Conservation (phyloP, 148 eudicot genomes). For the Talinum fruticosum region DNA sequence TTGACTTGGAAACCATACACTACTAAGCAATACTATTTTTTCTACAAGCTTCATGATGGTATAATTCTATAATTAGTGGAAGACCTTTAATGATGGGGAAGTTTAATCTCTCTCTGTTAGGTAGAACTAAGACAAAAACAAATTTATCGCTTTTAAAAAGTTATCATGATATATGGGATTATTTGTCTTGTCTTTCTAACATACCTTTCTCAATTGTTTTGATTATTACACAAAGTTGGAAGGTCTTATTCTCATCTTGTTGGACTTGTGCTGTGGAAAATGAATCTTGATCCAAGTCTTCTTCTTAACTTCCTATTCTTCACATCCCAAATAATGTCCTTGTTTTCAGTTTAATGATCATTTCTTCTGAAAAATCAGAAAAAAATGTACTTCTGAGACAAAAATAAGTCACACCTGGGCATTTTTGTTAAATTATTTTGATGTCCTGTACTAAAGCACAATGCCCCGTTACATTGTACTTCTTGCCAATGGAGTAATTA, state of each 20-base stretch:
- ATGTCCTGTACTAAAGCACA: too few relatives aligned
- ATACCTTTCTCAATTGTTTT: not conserved
- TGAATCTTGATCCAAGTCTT: not conserved
- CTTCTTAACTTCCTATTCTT: not conserved
- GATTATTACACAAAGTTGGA: slow-evolving; percentile 14
- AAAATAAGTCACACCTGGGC: too few relatives aligned
- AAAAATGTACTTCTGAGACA: too few relatives aligned
- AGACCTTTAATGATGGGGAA: slow-evolving; percentile 18
- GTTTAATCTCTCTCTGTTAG: slow-evolving; percentile 24
- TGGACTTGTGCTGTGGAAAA: not conserved
- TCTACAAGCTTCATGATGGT: not conserved
- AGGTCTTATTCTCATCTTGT: slow-evolving; percentile 15
- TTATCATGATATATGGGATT: slow-evolving; percentile 10
- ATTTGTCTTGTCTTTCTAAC: slow-evolving; percentile 7
- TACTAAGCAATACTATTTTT: not conserved
- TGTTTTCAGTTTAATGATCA: too few relatives aligned
- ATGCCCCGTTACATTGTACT: too few relatives aligned
- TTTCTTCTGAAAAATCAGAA: too few relatives aligned
- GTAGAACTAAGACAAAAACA: slow-evolving; percentile 21
- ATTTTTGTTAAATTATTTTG: too few relatives aligned
- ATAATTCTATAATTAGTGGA: slow-evolving; percentile 13
- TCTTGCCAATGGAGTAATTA: too few relatives aligned
- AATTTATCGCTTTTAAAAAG: slow-evolving; percentile 20
- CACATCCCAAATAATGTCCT: too few relatives aligned
- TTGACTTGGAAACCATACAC: not conserved